A percentile compares a stretch with the other conserved stretches of the same genome.
These are phyloP conservation scores for Ophiostoma himal-ulmi DNA, from an alignment of 2,329 filamentous ascomycete genomes.

Conservation along the genomic window DNA sequence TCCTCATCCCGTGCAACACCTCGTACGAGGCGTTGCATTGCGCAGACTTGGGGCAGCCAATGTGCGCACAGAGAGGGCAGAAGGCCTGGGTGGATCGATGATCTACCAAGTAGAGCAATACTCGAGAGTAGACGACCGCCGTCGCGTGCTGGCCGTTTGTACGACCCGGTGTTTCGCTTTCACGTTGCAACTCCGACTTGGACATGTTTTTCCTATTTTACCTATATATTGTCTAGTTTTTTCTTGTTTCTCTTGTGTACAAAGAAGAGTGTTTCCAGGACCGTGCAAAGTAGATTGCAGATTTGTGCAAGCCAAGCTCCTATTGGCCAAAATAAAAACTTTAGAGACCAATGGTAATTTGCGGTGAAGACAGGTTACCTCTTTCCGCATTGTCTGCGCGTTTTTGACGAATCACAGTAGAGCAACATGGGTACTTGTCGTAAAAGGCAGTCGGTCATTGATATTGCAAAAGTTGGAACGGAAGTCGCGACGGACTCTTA, in stretches of 20 bases:
- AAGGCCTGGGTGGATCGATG: neutral
- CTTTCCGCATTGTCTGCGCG: neutral
- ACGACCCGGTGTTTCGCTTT: conserved; percentile 19
- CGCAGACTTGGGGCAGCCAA: conserved; percentile 11
- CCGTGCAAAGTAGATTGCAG: no score
- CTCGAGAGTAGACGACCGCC: neutral
- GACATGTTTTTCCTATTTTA: neutral
- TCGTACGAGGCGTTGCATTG: neutral
- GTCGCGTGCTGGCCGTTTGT: conserved; percentile 18
- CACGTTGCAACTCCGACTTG: conserved; percentile 13
- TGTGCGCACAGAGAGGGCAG: neutral
- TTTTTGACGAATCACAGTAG: neutral
- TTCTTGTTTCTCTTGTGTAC: neutral
- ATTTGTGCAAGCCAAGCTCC: neutral
- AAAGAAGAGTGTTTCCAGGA: no score
- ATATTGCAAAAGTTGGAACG: neutral
- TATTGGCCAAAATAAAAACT: neutral
- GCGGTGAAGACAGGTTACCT: neutral
- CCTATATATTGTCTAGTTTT: neutral
- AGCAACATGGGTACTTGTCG: no score
- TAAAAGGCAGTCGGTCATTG: no score
- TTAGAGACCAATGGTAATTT: neutral
- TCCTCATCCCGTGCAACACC: neutral
- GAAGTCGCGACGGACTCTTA: neutral
- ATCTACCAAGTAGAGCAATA: neutral